Evolutionary conservation across 768 basidiomycete species (phyloP).

Genomic region (Rubroboletus pulcherrimus): DNA sequence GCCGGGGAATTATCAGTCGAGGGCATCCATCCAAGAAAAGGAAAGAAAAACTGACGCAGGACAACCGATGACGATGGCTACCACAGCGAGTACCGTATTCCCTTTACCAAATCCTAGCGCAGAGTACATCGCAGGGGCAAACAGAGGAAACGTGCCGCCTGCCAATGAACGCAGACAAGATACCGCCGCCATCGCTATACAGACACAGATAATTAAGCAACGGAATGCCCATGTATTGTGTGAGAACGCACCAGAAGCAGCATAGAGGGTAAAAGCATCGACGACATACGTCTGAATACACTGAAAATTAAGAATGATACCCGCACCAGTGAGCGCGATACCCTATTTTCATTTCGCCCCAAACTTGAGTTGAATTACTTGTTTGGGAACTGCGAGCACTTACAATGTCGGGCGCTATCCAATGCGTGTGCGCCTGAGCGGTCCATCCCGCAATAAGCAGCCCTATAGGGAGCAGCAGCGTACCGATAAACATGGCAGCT

Average conservation of each 20-base stretch:
- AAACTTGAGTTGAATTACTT: neutral
- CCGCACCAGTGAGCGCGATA: slow-evolving; percentile 52
- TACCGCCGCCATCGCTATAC: slow-evolving; percentile 59
- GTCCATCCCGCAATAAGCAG: slow-evolving; percentile 71
- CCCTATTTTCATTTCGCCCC: slow-evolving; percentile 39
- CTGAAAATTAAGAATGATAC: slow-evolving; percentile 58
- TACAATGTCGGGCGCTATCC: slow-evolving; percentile 71
- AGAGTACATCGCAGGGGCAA: slow-evolving; percentile 65
- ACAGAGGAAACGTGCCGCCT: slow-evolving; percentile 78
- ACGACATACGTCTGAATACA: slow-evolving; percentile 65
- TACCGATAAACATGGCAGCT: slow-evolving; percentile 61
- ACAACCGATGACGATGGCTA: slow-evolving; percentile 57
- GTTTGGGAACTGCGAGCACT: slow-evolving; percentile 9
- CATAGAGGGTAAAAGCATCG: slow-evolving; percentile 61
- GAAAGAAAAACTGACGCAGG: slow-evolving; percentile 37
- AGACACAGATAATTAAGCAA: neutral
- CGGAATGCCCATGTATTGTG: neutral
- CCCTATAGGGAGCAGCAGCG: slow-evolving; percentile 59
- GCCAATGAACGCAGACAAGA: slow-evolving; percentile 59
- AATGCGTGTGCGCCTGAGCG: slow-evolving; percentile 52
- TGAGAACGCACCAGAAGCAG: slow-evolving; percentile 53
- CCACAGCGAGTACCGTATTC: slow-evolving; percentile 57
- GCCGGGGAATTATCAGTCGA: slow-evolving; percentile 32
- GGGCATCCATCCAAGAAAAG: neutral
- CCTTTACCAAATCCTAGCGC: slow-evolving; percentile 68